phyloP scores from a whole-genome alignment of 495 filamentous ascomycete genomes.

The Lentithecium fluviatile region DNA sequence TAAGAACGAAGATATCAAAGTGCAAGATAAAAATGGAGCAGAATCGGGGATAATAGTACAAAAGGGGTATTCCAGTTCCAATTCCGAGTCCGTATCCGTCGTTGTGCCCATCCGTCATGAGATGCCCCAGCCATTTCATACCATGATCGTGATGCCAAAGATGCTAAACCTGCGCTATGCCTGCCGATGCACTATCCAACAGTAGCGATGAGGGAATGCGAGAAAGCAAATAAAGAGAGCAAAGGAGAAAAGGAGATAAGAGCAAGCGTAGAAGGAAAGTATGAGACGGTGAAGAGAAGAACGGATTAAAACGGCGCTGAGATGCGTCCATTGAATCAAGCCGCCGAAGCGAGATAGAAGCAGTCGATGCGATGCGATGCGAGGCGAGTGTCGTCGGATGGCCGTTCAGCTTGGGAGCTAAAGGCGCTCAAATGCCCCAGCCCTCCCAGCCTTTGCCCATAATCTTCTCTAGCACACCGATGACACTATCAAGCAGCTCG shows the following conservation, averaged over 20 bases:
- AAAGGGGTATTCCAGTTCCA: neutral
- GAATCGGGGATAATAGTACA: neutral
- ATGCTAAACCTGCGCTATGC: conserved; percentile 21
- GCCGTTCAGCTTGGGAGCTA: neutral
- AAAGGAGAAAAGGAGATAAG: neutral
- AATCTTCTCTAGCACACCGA: conserved; percentile 31
- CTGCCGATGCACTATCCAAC: conserved; percentile 35
- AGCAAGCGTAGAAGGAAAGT: neutral
- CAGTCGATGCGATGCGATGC: neutral
- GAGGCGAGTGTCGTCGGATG: neutral
- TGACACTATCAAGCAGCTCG: conserved; percentile 30
- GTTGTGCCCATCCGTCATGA: too few species aligned
- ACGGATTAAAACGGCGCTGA: neutral
- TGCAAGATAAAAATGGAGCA: neutral
- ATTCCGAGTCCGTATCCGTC: too few species aligned
- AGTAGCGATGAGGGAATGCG: conserved; percentile 15
- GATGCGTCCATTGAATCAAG: neutral
- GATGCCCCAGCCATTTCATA: too few species aligned
- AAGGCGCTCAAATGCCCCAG: conserved; percentile 17
- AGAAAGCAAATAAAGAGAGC: neutral
- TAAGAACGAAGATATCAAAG: neutral
- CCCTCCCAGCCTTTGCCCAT: conserved; percentile 32
- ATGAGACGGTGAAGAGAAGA: neutral
- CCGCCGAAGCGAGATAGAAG: neutral
- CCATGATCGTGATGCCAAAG: neutral